Conservation (phyloP, 352 stramenopile species). For the Phytophthora pistaciae region DNA sequence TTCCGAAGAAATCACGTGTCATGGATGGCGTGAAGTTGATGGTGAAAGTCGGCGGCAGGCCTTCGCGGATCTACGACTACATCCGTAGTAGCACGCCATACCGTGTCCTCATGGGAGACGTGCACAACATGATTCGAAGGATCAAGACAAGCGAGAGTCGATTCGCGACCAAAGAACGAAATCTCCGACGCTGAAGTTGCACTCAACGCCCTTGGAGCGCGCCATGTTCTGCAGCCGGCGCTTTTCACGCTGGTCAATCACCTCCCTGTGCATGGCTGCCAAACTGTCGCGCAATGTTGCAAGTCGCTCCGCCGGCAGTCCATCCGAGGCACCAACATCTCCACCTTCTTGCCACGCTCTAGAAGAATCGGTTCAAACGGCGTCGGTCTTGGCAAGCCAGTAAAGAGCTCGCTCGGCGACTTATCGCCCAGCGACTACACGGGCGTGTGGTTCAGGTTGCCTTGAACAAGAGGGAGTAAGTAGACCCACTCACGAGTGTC, state of each 20-base stretch:
- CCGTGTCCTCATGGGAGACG: too few species aligned
- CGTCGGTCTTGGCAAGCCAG: not conserved
- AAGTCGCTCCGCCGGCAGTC: not conserved
- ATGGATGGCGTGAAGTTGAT: too few species aligned
- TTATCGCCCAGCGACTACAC: slow-evolving; percentile 16
- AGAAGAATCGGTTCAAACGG: not conserved
- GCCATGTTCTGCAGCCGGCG: not conserved
- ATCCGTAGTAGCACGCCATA: too few species aligned
- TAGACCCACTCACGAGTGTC: slow-evolving; percentile 7
- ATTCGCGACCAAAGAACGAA: not conserved
- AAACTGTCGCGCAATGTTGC: not conserved
- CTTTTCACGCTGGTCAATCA: not conserved
- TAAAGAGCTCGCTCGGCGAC: slow-evolving; percentile 19
- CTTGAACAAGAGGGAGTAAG: slow-evolving; percentile 24
- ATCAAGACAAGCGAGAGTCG: not conserved
- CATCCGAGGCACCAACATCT: not conserved
- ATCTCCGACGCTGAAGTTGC: not conserved
- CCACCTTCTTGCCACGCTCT: not conserved
- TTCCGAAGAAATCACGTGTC: too few species aligned
- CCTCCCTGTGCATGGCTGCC: not conserved
- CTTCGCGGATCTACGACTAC: too few species aligned
- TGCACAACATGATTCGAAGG: too few species aligned
- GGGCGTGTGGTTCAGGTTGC: slow-evolving; percentile 22
- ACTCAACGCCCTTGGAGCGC: not conserved
- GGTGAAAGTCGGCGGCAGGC: too few species aligned